Evolutionary conservation across 441 rosid species (phyloP).

Genomic region (Pelargonium myrrhifolium): DNA sequence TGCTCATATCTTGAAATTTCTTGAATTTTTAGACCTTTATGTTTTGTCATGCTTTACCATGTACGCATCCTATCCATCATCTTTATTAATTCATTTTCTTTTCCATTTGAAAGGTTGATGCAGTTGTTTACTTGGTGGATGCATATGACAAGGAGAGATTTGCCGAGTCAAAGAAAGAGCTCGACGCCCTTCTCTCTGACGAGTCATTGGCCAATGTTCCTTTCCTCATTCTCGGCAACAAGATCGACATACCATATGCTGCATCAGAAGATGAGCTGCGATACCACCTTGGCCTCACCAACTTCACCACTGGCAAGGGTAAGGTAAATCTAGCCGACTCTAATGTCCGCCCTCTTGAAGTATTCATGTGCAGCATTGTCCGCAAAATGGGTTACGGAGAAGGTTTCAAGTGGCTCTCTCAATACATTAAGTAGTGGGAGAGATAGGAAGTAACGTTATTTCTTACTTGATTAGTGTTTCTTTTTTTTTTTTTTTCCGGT

Average conservation of each 20-base stretch:
- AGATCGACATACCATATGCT: slow-evolving; percentile 6
- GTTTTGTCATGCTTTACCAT: background rate
- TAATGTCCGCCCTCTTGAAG: slow-evolving; percentile 17
- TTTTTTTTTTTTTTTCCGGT: background rate
- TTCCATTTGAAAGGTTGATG: background rate
- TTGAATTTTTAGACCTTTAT: too few species aligned
- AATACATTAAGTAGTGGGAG: slow-evolving; percentile 15
- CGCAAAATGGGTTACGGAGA: slow-evolving; percentile 18
- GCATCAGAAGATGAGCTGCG: slow-evolving; percentile 17
- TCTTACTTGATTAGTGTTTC: background rate
- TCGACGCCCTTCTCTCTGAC: slow-evolving; percentile 9
- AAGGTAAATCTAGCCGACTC: slow-evolving; percentile 11
- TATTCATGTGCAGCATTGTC: slow-evolving; percentile 18
- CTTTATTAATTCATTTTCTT: background rate
- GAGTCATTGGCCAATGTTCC: slow-evolving; percentile 13
- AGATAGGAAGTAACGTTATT: background rate
- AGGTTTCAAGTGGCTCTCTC: slow-evolving; percentile 18
- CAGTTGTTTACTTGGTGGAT: slow-evolving; percentile 3
- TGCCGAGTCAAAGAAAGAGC: slow-evolving; percentile 3
- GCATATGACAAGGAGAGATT: slow-evolving; percentile 2
- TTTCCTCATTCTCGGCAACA: slow-evolving; percentile 18
- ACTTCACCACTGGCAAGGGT: slow-evolving; percentile 19
- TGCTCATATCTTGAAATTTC: background rate
- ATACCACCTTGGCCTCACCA: slow-evolving; percentile 18
- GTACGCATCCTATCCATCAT: background rate